A percentile compares a stretch with the other conserved stretches of the same genome.
These are phyloP conservation scores for Rhytidiadelphus loreus DNA, from an alignment of 225 moss, liverwort and hornwort genomes.

Conservation along the genomic window DNA sequence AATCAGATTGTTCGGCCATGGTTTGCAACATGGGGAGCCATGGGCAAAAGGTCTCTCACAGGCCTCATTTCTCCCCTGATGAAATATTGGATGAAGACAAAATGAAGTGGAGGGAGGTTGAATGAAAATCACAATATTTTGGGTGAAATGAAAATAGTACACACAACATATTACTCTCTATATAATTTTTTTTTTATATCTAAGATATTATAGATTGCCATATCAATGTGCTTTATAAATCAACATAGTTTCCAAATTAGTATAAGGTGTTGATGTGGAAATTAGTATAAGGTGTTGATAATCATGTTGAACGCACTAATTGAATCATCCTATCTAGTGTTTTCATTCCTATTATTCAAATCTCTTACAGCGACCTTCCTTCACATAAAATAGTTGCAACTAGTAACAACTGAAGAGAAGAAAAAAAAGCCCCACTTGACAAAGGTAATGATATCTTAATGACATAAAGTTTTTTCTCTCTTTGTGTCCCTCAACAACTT, in stretches of 20 bases:
- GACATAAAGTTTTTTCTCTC: background rate
- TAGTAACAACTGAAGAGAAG: background rate
- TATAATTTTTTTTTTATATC: background rate
- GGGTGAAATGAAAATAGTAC: background rate
- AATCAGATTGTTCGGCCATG: too few species aligned
- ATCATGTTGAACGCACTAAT: rapidly evolving
- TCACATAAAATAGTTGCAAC: background rate
- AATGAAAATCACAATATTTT: background rate
- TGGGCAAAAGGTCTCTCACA: too few species aligned
- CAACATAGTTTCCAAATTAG: background rate
- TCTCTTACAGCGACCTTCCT: background rate
- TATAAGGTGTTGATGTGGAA: too few species aligned
- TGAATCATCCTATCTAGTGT: rapidly evolving
- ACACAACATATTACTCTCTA: rapidly evolving
- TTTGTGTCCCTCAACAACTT: background rate
- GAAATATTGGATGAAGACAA: background rate
- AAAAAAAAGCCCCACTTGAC: background rate
- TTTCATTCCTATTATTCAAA: background rate
- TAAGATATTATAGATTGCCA: background rate
- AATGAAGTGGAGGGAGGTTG: background rate
- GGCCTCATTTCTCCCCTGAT: too few species aligned
- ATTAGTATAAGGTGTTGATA: too few species aligned
- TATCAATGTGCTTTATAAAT: background rate
- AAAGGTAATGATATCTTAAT: background rate
- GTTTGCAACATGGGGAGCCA: too few species aligned